Conservation (phyloP, 2,329 filamentous ascomycete species). For the Botrytis porri region DNA sequence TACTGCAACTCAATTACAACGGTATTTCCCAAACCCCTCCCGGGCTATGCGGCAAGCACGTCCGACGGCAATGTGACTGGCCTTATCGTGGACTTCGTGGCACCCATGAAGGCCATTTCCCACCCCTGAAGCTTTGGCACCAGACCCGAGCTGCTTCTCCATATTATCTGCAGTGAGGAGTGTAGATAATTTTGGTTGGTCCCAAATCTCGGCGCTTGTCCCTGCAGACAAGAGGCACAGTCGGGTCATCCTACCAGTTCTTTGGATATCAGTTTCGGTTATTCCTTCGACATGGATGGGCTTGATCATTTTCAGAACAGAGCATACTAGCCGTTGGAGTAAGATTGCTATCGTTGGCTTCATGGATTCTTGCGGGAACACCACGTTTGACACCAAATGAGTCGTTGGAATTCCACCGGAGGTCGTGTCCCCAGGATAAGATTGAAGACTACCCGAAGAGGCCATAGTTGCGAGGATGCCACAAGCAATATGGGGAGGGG, state of each 20-base stretch:
- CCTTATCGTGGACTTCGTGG: constrained; percentile 22
- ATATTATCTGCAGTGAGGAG: constrained; percentile 12
- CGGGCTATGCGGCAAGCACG: constrained; percentile 19
- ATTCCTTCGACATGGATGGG: constrained; percentile 9
- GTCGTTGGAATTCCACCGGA: neutral
- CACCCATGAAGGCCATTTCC: constrained; percentile 9
- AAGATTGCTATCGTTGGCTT: constrained; percentile 3
- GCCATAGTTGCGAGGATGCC: constrained; percentile 14
- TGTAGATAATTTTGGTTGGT: constrained; percentile 12
- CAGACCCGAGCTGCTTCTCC: constrained; percentile 14
- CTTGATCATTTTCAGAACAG: constrained; percentile 4
- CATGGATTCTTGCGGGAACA: neutral
- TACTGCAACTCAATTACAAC: constrained; percentile 12
- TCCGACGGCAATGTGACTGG: constrained; percentile 15
- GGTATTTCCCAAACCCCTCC: constrained; percentile 12
- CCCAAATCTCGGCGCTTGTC: constrained; percentile 32
- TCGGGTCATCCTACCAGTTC: constrained; percentile 18
- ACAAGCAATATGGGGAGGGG: constrained; percentile 10
- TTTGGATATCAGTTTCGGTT: constrained; percentile 3
- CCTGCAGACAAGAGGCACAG: constrained; percentile 36
- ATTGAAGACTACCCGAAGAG: constrained; percentile 3
- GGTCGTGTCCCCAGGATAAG: neutral
- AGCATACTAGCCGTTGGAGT: constrained; percentile 12
- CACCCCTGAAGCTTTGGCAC: constrained; percentile 5
- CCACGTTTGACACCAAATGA: neutral